Base-by-base conservation (phyloP, 2,329 filamentous ascomycete genomes). In the Orbilia javanica region DNA sequence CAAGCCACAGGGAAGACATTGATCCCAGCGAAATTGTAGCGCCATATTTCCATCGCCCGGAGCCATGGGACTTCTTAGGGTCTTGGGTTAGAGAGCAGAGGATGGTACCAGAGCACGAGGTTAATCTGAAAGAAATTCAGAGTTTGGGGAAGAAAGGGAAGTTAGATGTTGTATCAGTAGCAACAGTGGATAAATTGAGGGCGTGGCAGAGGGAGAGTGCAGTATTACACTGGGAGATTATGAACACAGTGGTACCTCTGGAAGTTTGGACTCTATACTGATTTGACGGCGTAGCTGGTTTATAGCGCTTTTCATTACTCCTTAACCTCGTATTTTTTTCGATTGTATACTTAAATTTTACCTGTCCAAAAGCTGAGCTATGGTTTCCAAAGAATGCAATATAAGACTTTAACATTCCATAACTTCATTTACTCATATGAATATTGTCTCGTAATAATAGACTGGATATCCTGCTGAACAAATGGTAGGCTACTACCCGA, bases 141-240 rank as follows among this genome's bases (percentile, higher is more conserved):
- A 31, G 71, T 55, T 20, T 57, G 34, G 50, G 79, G 27, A 60
- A 42, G 46, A 29, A 67, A 79, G 22, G 78, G 62, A 36, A 81
- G 84, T 85, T 65, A 81, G 83, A 29, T 86, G 87, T 50, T 87
- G 89, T 69, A 82, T 85, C n/a, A 84, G 86, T 34, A 73, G 81
- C 13, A 81, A 82, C 42, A 77, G 82, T 83, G 85, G 86, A 86
- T 5, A 87, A 89, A 81, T 86, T 97, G 82, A 88, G 88, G 69
- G 87, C 88, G 83, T 93, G 89, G 86, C 94, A 97, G 83, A 87
- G 90, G 82, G 86, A 89, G 82, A 93, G 92, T 81, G 94, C 94
- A 0, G 83, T 92, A 65, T 92, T 92, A 8, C 96, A 99, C 85
- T 99, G 96, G 96, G 86, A 85, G 50, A 91, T 99, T 55, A 99